Evolutionary conservation across 768 basidiomycete genomes (phyloP).

Genomic region (Hygrocybe punicea): DNA sequence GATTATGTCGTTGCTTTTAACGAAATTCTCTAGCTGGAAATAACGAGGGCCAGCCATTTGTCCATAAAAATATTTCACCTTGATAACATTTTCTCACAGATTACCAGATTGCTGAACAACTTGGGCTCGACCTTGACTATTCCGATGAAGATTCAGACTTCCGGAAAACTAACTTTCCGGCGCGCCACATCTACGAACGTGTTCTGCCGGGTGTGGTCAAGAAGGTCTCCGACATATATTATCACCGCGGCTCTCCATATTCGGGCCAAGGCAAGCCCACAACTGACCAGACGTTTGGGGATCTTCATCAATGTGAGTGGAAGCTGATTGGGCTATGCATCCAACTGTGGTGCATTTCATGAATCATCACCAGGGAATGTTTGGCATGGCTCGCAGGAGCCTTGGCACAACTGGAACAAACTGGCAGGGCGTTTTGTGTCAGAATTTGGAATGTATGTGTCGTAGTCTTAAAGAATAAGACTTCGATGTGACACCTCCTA

Average conservation of each 20-base stretch:
- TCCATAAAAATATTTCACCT: background rate
- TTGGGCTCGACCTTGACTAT: slow-evolving; percentile 79
- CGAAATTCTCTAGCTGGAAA: slow-evolving; percentile 58
- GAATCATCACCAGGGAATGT: slow-evolving; percentile 63
- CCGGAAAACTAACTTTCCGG: slow-evolving; percentile 82
- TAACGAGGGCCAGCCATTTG: slow-evolving; percentile 56
- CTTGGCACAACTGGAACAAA: slow-evolving; percentile 93
- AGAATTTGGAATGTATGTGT: slow-evolving; percentile 83
- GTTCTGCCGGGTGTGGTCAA: slow-evolving; percentile 72
- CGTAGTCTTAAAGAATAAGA: background rate
- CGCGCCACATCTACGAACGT: slow-evolving; percentile 86
- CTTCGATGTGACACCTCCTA: no score
- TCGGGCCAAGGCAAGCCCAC: slow-evolving; percentile 72
- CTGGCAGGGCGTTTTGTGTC: slow-evolving; percentile 90
- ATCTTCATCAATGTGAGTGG: slow-evolving; percentile 81
- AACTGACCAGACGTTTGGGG: slow-evolving; percentile 74
- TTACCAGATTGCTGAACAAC: slow-evolving; percentile 83
- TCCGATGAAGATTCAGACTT: slow-evolving; percentile 80
- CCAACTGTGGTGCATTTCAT: background rate
- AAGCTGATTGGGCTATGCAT: slow-evolving; percentile 6
- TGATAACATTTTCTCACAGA: slow-evolving; percentile 40
- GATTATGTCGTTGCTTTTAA: background rate
- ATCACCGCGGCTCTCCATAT: slow-evolving; percentile 88
- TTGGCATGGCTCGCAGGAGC: slow-evolving; percentile 90
- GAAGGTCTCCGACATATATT: slow-evolving; percentile 61